These are phyloP conservation scores for Crucihimalaya himalaica DNA, from an alignment of 345 rosid genomes.

Conservation along the genomic window DNA sequence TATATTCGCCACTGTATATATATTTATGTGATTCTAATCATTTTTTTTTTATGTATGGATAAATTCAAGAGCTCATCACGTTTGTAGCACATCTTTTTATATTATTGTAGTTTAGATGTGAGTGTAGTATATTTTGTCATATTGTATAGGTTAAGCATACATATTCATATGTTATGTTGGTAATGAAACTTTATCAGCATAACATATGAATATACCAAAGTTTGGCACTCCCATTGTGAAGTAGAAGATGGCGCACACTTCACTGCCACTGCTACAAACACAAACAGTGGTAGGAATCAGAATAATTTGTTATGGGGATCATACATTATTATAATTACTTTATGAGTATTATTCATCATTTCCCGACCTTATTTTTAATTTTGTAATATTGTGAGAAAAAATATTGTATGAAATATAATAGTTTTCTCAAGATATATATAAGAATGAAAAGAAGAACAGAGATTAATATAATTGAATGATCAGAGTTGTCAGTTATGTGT, in stretches of 20 bases:
- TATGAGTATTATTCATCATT: no score
- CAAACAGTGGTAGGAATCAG: neutral
- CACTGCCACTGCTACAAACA: neutral
- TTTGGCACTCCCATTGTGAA: neutral
- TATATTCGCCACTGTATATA: neutral
- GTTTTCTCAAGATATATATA: no score
- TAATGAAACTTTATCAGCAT: neutral
- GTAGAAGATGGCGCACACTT: neutral
- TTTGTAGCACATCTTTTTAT: neutral
- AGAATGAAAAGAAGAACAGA: no score
- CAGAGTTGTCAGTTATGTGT: no score
- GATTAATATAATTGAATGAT: no score
- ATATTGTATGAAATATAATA: no score
- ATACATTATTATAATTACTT: no score
- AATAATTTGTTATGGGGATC: no score
- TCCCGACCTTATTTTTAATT: no score
- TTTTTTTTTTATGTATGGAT: neutral
- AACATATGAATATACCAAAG: neutral
- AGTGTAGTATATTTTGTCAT: no score
- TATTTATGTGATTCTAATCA: slow-evolving; percentile 20
- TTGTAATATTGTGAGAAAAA: no score
- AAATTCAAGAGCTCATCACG: neutral
- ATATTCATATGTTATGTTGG: neutral
- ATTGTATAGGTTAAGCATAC: no score
- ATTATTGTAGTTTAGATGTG: neutral